Percentiles rank a stretch among this genome's conserved stretches.
Evolutionary conservation across 495 filamentous ascomycete genomes (phyloP).

Genomic region (Zalerion maritima): DNA sequence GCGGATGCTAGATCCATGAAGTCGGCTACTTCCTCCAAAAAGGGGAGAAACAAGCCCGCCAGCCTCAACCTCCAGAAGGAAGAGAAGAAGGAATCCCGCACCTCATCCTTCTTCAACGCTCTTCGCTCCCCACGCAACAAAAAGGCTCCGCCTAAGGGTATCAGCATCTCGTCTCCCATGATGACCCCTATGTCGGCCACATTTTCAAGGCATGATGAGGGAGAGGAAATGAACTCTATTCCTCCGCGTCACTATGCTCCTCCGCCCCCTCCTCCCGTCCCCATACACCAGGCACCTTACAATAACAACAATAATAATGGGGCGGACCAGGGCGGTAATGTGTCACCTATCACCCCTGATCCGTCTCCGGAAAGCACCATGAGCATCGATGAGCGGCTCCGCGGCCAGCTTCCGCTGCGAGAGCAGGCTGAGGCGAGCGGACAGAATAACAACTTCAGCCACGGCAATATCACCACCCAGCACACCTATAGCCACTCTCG

Average conservation of each 20-base stretch:
- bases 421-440: too few relatives aligned
- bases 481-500: constrained; percentile 16
- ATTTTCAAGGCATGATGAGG: constrained; percentile 29
- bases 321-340: constrained; percentile 9
- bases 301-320: constrained; percentile 13
- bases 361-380: constrained; percentile 32
- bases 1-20: too few relatives aligned
- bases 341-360: constrained; percentile 29
- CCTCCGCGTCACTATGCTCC: constrained; percentile 34
- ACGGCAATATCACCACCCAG: constrained; percentile 6
- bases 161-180: constrained; percentile 41
- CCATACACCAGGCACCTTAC: constrained; percentile 27
- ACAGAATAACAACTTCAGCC: too few relatives aligned
- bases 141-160: constrained; percentile 22
- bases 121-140: constrained; percentile 35
- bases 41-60: constrained; percentile 28
- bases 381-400: constrained; percentile 33
- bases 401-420: constrained; percentile 15
- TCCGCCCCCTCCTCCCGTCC: constrained; percentile 30
- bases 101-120: constrained; percentile 36
- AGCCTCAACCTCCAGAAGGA: constrained; percentile 26
- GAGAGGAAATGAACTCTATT: constrained; percentile 35
- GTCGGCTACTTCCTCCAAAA: constrained; percentile 10
- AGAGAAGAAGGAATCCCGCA: constrained; percentile 30
- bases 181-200: constrained; percentile 38